Evolutionary conservation across 176 grass and related monocot genomes (phyloP).

Genomic region (Neostapfia colusana): DNA sequence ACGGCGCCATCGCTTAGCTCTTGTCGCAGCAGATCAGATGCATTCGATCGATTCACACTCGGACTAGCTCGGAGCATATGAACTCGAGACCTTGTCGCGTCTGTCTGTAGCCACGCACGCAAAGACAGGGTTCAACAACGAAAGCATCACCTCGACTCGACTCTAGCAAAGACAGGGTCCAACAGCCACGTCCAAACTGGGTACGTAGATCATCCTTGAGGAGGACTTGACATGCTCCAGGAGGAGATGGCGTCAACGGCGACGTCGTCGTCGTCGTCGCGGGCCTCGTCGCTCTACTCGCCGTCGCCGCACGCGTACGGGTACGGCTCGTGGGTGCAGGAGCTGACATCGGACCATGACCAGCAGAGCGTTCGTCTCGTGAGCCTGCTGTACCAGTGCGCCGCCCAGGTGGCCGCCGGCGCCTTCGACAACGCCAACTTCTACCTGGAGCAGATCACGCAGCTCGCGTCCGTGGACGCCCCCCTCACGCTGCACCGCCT

Average conservation of each 20-base stretch:
- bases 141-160: too few relatives aligned
- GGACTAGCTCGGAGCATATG: slow-evolving; percentile 26
- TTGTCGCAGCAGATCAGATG: slow-evolving; percentile 35
- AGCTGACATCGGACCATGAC: slow-evolving; percentile 44
- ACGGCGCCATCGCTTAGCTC: slow-evolving; percentile 39
- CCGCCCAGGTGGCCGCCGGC: slow-evolving; percentile 41
- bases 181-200: too few relatives aligned
- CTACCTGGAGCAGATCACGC: slow-evolving; percentile 53
- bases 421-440: slow-evolving; percentile 46
- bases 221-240: too few relatives aligned
- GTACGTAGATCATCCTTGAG: too few relatives aligned
- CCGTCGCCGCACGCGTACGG: slow-evolving; percentile 13
- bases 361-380: slow-evolving; percentile 45
- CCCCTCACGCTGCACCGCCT: slow-evolving; percentile 57
- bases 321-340: slow-evolving; percentile 31
- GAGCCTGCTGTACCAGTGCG: slow-evolving; percentile 48
- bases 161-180: too few relatives aligned
- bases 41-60: background rate
- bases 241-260: slow-evolving; percentile 45
- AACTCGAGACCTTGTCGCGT: slow-evolving; percentile 25
- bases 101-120: slow-evolving; percentile 23
- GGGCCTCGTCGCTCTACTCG: slow-evolving; percentile 49
- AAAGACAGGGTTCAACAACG: slow-evolving; percentile 20
- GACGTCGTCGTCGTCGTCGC: slow-evolving; percentile 48
- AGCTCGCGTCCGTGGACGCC: slow-evolving; percentile 51